Percentiles rank a stretch among this genome's conserved stretches.
Evolutionary conservation across 2,329 filamentous ascomycete genomes (phyloP).

Genomic region (Exophiala mesophila): DNA sequence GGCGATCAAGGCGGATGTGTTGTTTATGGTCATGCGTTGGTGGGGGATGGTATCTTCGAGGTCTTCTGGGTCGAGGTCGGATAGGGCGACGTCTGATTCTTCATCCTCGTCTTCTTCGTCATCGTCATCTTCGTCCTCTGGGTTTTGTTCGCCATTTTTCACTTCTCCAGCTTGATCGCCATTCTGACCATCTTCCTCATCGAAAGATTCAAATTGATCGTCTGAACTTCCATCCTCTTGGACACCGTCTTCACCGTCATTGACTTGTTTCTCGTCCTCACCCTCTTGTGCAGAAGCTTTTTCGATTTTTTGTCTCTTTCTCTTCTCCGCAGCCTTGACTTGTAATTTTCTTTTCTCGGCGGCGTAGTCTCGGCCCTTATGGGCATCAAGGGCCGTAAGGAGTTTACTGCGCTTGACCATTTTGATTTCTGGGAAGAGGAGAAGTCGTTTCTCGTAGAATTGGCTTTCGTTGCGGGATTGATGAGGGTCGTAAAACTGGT

Average conservation of each 20-base stretch:
- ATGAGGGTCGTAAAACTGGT: too few relatives aligned
- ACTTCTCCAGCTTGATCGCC: constrained; percentile 7
- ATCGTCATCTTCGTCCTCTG: constrained; percentile 47
- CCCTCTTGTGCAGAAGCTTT: neutral
- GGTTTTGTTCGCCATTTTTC: constrained; percentile 49
- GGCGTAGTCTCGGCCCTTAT: constrained; percentile 63
- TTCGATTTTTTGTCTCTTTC: constrained; percentile 33
- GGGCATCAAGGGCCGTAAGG: constrained; percentile 53
- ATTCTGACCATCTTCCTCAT: constrained; percentile 24
- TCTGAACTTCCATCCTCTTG: constrained; percentile 8
- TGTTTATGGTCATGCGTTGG: constrained; percentile 95
- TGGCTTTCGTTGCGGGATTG: too few relatives aligned
- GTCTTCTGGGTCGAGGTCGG: constrained; percentile 76
- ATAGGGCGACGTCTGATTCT: constrained; percentile 83
- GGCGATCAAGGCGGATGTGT: constrained; percentile 76
- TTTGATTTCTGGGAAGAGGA: constrained; percentile 1
- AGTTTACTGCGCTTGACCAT: constrained; percentile 56
- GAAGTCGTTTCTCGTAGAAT: too few relatives aligned
- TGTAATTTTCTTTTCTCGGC: constrained; percentile 73
- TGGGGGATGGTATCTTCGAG: constrained; percentile 83
- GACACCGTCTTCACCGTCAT: neutral
- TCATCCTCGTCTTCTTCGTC: constrained; percentile 64
- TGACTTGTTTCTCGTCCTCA: constrained; percentile 10
- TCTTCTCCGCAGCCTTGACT: constrained; percentile 45
- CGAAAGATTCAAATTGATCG: constrained; percentile 11